phyloP scores from a whole-genome alignment of 2,329 filamentous ascomycete species.

The Fusarium domesticum region DNA sequence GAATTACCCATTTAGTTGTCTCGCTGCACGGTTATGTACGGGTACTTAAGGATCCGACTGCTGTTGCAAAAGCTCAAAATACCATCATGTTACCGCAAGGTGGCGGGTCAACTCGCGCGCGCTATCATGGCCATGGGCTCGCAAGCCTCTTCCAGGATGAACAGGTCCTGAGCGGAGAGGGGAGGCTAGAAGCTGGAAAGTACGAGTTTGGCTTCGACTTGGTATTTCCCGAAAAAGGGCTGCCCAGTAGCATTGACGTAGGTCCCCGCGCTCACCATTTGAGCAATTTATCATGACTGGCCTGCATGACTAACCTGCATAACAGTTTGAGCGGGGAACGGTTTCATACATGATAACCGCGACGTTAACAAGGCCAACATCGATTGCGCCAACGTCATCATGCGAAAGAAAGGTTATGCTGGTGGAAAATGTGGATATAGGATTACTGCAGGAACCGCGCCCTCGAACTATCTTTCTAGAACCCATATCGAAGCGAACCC shows the following conservation, averaged over 20 bases:
- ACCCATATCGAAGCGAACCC: slow-evolving; percentile 70
- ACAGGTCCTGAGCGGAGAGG: slow-evolving; percentile 74
- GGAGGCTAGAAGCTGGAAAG: slow-evolving; percentile 67
- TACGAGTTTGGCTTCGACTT: slow-evolving; percentile 80
- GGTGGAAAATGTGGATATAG: slow-evolving; percentile 81
- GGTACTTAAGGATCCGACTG: slow-evolving; percentile 68
- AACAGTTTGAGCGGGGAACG: slow-evolving; percentile 88
- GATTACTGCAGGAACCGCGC: slow-evolving; percentile 68
- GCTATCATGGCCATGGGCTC: slow-evolving; percentile 72
- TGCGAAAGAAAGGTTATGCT: slow-evolving; percentile 80
- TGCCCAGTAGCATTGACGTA: slow-evolving; percentile 95
- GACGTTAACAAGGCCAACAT: slow-evolving; percentile 82
- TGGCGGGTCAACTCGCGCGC: slow-evolving; percentile 40
- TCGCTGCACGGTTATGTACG: slow-evolving; percentile 75
- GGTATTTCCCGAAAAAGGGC: slow-evolving; percentile 62
- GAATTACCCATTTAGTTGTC: slow-evolving; percentile 77
- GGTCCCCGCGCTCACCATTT: slow-evolving; percentile 34
- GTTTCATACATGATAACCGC: slow-evolving; percentile 90
- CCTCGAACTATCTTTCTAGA: slow-evolving; percentile 83
- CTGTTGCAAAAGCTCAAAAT: slow-evolving; percentile 50
- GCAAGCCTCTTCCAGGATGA: slow-evolving; percentile 83
- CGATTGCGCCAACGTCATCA: slow-evolving; percentile 74
- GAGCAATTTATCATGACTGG: not conserved
- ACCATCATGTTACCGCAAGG: slow-evolving; percentile 41
- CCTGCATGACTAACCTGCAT: slow-evolving; percentile 8